Conservation (phyloP, 768 basidiomycete genomes). For the Lactarius vividus region DNA sequence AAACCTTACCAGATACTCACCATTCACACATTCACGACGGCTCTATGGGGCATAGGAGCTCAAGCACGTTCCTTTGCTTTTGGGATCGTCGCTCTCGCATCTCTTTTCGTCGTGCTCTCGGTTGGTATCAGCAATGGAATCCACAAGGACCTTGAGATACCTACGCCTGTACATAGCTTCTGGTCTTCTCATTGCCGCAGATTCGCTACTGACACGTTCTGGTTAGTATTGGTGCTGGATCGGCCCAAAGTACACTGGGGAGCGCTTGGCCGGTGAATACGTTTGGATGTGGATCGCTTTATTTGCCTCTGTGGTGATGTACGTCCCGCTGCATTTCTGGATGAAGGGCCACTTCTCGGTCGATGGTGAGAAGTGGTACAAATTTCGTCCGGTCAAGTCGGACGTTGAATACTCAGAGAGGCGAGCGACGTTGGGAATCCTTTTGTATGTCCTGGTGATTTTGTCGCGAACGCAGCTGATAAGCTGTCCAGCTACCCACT, state of each 20-base stretch:
- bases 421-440: slow-evolving; percentile 17
- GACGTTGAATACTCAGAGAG: slow-evolving; percentile 14
- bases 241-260: slow-evolving; percentile 31
- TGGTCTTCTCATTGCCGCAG: neutral
- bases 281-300: slow-evolving; percentile 46
- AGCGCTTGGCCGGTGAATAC: slow-evolving; percentile 43
- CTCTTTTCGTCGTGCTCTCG: slow-evolving; percentile 35
- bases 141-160: slow-evolving; percentile 31
- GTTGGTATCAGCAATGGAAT: slow-evolving; percentile 34
- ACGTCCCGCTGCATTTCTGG: slow-evolving; percentile 39
- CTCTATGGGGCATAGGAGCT: slow-evolving; percentile 38
- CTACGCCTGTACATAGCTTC: slow-evolving; percentile 35
- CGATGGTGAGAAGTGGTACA: slow-evolving; percentile 37
- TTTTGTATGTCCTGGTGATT: slow-evolving; percentile 31
- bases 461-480: neutral
- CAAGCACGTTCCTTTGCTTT: slow-evolving; percentile 34
- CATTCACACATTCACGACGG: slow-evolving; percentile 40
- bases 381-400: slow-evolving; percentile 28
- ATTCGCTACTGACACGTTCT: neutral
- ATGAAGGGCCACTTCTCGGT: slow-evolving; percentile 36
- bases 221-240: slow-evolving; percentile 46
- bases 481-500: slow-evolving; percentile 37
- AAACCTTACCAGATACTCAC: slow-evolving; percentile 35
- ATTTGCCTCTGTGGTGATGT: slow-evolving; percentile 35
- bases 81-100: neutral